phyloP scores from a whole-genome alignment of 805 yeast species.

The Kodamaea lidongshanica region DNA sequence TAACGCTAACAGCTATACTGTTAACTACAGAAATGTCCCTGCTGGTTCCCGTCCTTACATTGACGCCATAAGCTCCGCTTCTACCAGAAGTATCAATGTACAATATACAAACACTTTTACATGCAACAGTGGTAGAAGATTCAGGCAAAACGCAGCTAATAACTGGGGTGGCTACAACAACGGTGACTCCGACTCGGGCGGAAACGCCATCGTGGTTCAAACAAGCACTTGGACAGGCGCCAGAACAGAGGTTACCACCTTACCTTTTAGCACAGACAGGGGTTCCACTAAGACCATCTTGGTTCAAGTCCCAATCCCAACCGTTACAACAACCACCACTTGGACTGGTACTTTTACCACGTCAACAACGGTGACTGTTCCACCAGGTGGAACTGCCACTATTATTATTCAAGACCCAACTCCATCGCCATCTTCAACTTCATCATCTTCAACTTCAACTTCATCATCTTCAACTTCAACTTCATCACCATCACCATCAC shows the following conservation, averaged over 20 bases:
- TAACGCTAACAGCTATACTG: constrained; percentile 2
- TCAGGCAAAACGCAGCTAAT: not conserved
- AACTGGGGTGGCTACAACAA: constrained; percentile 7
- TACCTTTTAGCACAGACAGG: constrained; percentile 5
- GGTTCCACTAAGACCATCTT: constrained; percentile 13
- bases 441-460: constrained; percentile 13
- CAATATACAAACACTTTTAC: constrained; percentile 10
- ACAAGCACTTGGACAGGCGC: constrained; percentile 14
- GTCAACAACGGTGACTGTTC: constrained; percentile 8
- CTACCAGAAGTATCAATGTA: not conserved
- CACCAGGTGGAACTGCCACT: constrained; percentile 8
- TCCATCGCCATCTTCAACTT: constrained; percentile 6
- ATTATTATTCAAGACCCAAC: constrained; percentile 13
- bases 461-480: constrained; percentile 4
- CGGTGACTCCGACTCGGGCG: constrained; percentile 7
- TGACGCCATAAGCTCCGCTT: constrained; percentile 8
- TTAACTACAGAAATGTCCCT: constrained; percentile 17
- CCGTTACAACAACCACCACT: constrained; percentile 12
- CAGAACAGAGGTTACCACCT: constrained; percentile 7
- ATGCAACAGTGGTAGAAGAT: constrained; percentile 8
- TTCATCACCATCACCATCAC: constrained; percentile 3
- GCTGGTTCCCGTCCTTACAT: constrained; percentile 25
- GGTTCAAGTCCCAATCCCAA: constrained; percentile 13
- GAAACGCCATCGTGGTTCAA: constrained; percentile 6
- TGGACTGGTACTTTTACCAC: constrained; percentile 13